Base-by-base conservation (phyloP, 2,329 filamentous ascomycete genomes). In the Epichloe sp. region DNA sequence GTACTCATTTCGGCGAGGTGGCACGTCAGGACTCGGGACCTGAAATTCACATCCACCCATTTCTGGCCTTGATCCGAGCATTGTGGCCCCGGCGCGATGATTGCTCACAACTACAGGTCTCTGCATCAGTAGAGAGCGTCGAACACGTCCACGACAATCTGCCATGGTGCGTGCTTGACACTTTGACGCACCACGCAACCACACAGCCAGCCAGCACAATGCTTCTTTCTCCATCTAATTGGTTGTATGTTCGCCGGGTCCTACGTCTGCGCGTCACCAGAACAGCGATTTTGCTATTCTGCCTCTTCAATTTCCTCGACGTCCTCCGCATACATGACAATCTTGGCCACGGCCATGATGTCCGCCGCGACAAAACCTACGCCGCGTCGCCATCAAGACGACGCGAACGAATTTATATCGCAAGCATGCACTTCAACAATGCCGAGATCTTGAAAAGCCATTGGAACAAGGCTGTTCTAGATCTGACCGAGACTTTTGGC, bases 341-440 rank as follows among this genome's bases (percentile, higher is more conserved):
- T 31, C 62, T 70, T 19, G 52, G 59, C 56, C 54, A 59, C 56
- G 59, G 60, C 52, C 58, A 64, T 49, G 59, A 64, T 49, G 59
- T 52, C 34, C 54, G 54, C 52, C 58, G 37, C 50, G 52, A 47
- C 26, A 47, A 51, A 44, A 55, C 58, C 19, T 19, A 19, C 49
- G 23, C 44, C 15, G 36, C 15, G 23, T 26, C 49, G 41, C 12
- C 12, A 2, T 57, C 62, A 50, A 60, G 62, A 44, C 61, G 57
- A 21, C 57, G 55, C 46, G 65, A 70, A 59, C 67, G 69, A 55
- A 75, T 88, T 54, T 88, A 80, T 66, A 85, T 88, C 54, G 79
- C 82, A 4, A 79, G 78, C 54, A 79, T 83, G 61, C 82, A 85
- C 60, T 86, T 82, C 74, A 86, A 85, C 59, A 79, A 79, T 55